Evolutionary conservation across 139 green algal genomes (phyloP).

Genomic region (Limnomonas spitsbergensis): DNA sequence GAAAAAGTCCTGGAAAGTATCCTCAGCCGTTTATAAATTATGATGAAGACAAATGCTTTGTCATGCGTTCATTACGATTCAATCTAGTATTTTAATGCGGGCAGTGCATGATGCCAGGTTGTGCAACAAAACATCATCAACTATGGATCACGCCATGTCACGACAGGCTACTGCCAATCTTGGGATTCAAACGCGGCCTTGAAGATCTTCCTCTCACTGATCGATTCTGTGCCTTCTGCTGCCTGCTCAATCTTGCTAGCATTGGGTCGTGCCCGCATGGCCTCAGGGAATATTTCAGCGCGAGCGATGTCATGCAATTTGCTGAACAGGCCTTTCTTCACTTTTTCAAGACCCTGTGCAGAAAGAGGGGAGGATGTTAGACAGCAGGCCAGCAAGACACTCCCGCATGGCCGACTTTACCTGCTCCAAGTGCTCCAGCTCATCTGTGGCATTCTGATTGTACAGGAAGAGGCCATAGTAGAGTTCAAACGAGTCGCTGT

Average conservation of each 20-base stretch:
- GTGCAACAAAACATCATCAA: too few species aligned
- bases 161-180: background rate
- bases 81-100: too few species aligned
- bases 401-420: too few species aligned
- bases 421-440: conserved; percentile 45
- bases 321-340: conserved; percentile 84
- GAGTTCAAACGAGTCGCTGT: conserved; percentile 96
- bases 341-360: conserved; percentile 70
- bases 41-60: too few species aligned
- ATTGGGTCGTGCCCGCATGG: background rate
- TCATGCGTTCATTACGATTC: too few species aligned
- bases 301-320: conserved; percentile 74
- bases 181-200: background rate
- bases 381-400: too few species aligned
- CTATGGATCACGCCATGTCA: too few species aligned
- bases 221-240: background rate
- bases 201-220: background rate
- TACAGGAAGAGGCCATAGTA: conserved; percentile 99
- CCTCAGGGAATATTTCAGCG: conserved; percentile 43
- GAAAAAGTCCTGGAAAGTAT: too few species aligned
- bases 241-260: background rate
- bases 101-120: too few species aligned
- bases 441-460: conserved; percentile 66
- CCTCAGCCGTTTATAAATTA: too few species aligned
- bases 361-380: too few species aligned